Evolutionary conservation across 106 monocot genomes (phyloP).

Genomic region (Apostasia shenzhenica): DNA sequence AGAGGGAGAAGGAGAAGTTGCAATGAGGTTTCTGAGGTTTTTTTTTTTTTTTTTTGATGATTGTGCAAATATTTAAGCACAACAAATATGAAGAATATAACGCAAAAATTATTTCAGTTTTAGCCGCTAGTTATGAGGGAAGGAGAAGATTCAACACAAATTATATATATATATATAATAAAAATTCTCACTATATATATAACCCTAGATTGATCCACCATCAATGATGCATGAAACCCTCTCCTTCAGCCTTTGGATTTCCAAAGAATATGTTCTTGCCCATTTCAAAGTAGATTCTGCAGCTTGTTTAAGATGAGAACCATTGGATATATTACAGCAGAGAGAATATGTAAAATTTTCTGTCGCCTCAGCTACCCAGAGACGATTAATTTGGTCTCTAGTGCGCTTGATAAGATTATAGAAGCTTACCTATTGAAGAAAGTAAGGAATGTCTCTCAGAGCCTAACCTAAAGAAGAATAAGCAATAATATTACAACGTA

Average conservation of each 20-base stretch:
- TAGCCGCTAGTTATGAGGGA: too few relatives aligned
- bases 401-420: slow-evolving; percentile 59
- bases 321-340: slow-evolving; percentile 18
- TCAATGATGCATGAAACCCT: slow-evolving; percentile 34
- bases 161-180: too few relatives aligned
- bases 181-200: not conserved
- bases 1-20: too few relatives aligned
- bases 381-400: slow-evolving; percentile 49
- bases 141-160: too few relatives aligned
- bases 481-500: too few relatives aligned
- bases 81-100: too few relatives aligned
- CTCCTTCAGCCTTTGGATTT: slow-evolving; percentile 37
- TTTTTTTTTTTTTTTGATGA: too few relatives aligned
- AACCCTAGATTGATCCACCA: slow-evolving; percentile 15
- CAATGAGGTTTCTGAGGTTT: too few relatives aligned
- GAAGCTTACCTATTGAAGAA: slow-evolving; percentile 41
- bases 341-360: slow-evolving; percentile 43
- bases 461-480: too few relatives aligned
- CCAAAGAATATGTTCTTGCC: slow-evolving; percentile 33
- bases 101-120: too few relatives aligned
- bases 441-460: not conserved
- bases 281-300: slow-evolving; percentile 36
- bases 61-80: too few relatives aligned
- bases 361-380: slow-evolving; percentile 68
- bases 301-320: slow-evolving; percentile 43